Conservation (phyloP, 176 grass and related monocot genomes). For the Phoenix roebelenii region DNA sequence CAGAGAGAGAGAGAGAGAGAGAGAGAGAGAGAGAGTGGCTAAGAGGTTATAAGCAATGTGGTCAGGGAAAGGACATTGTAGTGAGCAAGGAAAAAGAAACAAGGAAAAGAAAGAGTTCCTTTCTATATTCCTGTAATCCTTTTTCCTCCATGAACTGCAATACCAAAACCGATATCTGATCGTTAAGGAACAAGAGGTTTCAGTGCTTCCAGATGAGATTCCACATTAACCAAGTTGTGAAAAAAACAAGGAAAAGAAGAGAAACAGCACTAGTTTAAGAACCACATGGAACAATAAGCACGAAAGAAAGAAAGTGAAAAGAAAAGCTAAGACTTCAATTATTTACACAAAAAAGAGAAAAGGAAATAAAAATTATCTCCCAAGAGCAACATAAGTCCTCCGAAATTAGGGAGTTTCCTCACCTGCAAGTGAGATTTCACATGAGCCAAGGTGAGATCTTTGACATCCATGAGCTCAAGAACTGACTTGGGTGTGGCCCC, state of each 20-base stretch:
- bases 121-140: background rate
- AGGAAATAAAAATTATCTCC: background rate
- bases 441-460: slow-evolving; percentile 48
- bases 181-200: background rate
- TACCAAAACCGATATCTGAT: background rate
- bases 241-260: background rate
- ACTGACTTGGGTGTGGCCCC: slow-evolving; percentile 41
- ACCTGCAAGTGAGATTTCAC: slow-evolving; percentile 46
- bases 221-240: background rate
- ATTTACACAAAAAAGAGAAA: too few relatives aligned
- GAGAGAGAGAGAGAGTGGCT: slow-evolving; percentile 5
- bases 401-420: background rate
- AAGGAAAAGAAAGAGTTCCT: too few relatives aligned
- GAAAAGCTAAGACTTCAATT: too few relatives aligned
- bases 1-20: slow-evolving; percentile 15
- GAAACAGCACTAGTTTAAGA: background rate
- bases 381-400: background rate
- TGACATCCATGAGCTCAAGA: slow-evolving; percentile 46
- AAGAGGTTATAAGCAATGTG: too few relatives aligned
- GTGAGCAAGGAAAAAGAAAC: too few relatives aligned
- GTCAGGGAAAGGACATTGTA: too few relatives aligned
- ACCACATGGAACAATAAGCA: too few relatives aligned
- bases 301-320: too few relatives aligned
- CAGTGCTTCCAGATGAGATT: slow-evolving; percentile 6
- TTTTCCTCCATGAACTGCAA: slow-evolving; percentile 5